Base-by-base conservation (phyloP, 83 land plant species). In the Thuja plicata region DNA sequence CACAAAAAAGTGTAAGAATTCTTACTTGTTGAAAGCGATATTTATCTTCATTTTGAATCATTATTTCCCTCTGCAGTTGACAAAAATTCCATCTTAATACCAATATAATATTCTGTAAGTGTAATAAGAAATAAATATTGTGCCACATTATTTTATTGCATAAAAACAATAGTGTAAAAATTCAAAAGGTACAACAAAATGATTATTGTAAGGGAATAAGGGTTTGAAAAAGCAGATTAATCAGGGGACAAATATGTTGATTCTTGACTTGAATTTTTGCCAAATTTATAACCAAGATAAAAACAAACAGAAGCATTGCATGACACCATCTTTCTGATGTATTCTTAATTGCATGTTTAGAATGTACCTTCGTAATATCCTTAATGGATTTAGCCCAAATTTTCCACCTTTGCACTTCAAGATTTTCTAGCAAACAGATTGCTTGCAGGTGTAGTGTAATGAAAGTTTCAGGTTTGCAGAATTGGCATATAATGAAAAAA, bases 11-110 rank as follows among this genome's bases (percentile, higher is more conserved):
- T 21, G 24, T 48, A 88, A 40, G 60, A 86, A 38, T 35, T 40
- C 45, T 11, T 90, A 93, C 99, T 93, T 98, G 99, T 86, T 96
- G 96, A 90, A 96, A 94, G 30, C 98, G 97, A 87, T 98, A 98
- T 43, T 88, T 88, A 85, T 94, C 96, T 86, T 92, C 91, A 87
- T 98, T 98, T 87, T 98, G 99, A 38, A 92, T 96, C 41, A 60
- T 85, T 88, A 98, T 97, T 90, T 98, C 99, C 89, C 92, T 93
- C 99, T 97, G 97, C 91, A 92, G 32, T n/a, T 79, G 32, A 62
- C 17, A 78, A 87, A 62, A 85, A 30, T 19, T 17, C 34, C 57
- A 77, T 38, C 30, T 74, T 82, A 82, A 82, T 82, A 27, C 54
- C 52, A n/a, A 46, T 27, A 11, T 11, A 46, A 13, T 5, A 46